phyloP scores from a whole-genome alignment of 106 monocot genomes.

The Dendrobium catenatum region DNA sequence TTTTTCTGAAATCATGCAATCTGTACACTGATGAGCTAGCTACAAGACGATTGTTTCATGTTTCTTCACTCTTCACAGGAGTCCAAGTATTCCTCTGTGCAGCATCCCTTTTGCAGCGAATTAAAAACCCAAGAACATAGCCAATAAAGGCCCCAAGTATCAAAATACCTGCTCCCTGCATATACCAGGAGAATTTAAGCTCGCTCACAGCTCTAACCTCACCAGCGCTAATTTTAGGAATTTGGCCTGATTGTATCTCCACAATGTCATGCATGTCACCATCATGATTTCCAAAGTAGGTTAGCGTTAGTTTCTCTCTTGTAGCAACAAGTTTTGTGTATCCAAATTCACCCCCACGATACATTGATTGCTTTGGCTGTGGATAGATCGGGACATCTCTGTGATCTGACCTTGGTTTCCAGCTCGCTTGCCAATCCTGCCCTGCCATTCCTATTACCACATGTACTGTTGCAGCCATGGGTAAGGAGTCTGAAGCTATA shows the following conservation, averaged over 20 bases:
- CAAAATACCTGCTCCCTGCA: conserved; percentile 31
- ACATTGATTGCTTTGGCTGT: conserved; percentile 71
- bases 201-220: not conserved
- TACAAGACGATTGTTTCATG: conserved; percentile 10
- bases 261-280: conserved; percentile 70
- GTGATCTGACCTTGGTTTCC: conserved; percentile 74
- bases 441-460: conserved; percentile 95
- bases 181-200: conserved; percentile 19
- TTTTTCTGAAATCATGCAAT: not conserved
- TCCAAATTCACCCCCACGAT: conserved; percentile 86
- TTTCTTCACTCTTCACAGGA: conserved; percentile 61
- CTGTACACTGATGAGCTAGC: not conserved
- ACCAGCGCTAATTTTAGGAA: not conserved
- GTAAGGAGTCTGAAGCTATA: conserved; percentile 20
- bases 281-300: conserved; percentile 89
- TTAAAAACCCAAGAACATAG: conserved; percentile 55
- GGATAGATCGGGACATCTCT: conserved; percentile 61
- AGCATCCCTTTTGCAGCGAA: conserved; percentile 33
- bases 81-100: conserved; percentile 44
- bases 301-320: conserved; percentile 65
- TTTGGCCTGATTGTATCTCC: conserved; percentile 47
- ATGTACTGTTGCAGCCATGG: conserved; percentile 51
- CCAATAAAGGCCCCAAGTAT: conserved; percentile 53
- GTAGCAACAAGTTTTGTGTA: conserved; percentile 87
- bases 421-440: conserved; percentile 87